Base-by-base conservation (phyloP, 305 asterid genomes). In the Fraxinus sp. region DNA sequence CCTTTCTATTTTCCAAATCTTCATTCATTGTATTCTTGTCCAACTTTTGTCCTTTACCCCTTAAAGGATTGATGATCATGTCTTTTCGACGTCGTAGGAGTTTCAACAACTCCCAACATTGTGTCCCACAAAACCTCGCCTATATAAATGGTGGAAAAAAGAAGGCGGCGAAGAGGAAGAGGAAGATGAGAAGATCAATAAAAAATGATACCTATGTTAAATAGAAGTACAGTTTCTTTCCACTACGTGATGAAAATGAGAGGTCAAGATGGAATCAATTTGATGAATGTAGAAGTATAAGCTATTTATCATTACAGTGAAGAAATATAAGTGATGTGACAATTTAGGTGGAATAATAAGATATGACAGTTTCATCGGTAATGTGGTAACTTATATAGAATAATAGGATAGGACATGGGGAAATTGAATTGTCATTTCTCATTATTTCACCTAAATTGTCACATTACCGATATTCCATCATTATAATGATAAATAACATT, bases 91-190 rank as follows among this genome's bases (percentile, higher is more conserved):
- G 81, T 20, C 30, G 6, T 68, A 37, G 57, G 81, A 33, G 81
- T 78, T 77, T 82, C 78, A 6, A 82, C 78, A 68, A 68, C 55
- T 24, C 81, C 78, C 14, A 78, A 82, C 81, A 82, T 82, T 26
- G 13, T 81, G 11, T 24, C 41, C 28, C 13, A 22, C 7, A 11
- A 20, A 49, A 0, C 62, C 7, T 24, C 71, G 7, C 55, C 13
- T 18, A 44, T 41, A 26, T 22, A 7, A 39, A 71, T 72, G 4
- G 1, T 71, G 46, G 41, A 22, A 7, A 44, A 71, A 16, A 4
- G 35, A 80, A 71, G 78, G 55, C 35, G 18, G 36, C 6, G 7
- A 33, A 33, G 36, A n/a, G 20, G 39, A 30, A 9, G 55, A 76
- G 24, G 32, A 18, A 20, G 41, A 26, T 1, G 62, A 66, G 8